Base-by-base conservation (phyloP, 345 rosid genomes). In the Raphanus raphanistrum region DNA sequence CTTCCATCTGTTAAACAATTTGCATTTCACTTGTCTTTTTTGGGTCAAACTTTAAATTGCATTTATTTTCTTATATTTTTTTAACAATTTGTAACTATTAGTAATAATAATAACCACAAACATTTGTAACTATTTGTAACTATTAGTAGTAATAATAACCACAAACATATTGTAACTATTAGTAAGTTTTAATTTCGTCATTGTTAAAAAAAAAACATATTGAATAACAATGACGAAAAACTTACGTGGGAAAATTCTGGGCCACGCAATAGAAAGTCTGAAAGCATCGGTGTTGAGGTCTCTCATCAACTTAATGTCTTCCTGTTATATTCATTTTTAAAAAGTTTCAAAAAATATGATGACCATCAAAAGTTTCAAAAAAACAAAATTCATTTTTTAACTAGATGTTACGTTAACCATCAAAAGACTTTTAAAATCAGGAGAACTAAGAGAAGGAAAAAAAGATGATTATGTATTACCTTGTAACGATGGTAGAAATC, bases 401-500 rank as follows among this genome's bases (percentile, higher is more conserved):
- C 1, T 36, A 36, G 2, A 35, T 35, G 7, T 35, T 35, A 4
- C 5, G 41, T 35, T 59, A 67, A 29, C 4, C 48, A 28, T 32
- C 12, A 66, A 4, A 38, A 65, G 28, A 2, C 9, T 12, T 15
- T 21, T 9, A 73, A 0, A 32, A 45, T 3, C 6, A 13, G 0
- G 25, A 7, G 13, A 48, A 28, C 31, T 28, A 28, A 13, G 4
- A 54, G 3, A 21, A 21, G 21, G 21, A 21, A 10, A 54, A 26
- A 6, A 4, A 25, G 9, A 29, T 21, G 5, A 50, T 2, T 4
- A 32, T 52, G 15, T 52, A 32, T 25, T 33, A 85, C 90, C 82
- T 84, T 82, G 66, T 85, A 84, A 26, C 74, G 83, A 62, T 88
- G 83, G 73, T 84, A 88, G 36, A 76, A 79, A 60, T 85, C 88